Percentiles rank a stretch among this genome's conserved stretches.
Conservation (phyloP, 495 filamentous ascomycete genomes). For the Neurospora sp. region DNA sequence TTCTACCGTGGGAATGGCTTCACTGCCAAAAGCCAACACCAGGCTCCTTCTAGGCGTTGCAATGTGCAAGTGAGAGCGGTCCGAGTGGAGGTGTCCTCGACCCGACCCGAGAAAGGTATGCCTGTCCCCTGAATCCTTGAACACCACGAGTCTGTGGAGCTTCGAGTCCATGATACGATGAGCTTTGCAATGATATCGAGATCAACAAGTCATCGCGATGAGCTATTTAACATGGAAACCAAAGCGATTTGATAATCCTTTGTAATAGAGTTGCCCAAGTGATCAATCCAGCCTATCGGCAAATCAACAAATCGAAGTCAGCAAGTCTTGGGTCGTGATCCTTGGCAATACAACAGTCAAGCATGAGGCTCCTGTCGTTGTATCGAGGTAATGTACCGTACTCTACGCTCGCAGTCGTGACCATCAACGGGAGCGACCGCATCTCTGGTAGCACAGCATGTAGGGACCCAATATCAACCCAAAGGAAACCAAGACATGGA, state of each 20-base stretch:
- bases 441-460: background rate
- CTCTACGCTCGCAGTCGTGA: background rate
- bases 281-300: background rate
- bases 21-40: background rate
- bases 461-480: background rate
- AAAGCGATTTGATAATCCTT: background rate
- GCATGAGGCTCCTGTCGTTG: background rate
- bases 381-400: background rate
- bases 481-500: background rate
- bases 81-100: background rate
- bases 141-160: background rate
- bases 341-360: background rate
- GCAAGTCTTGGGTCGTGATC: background rate
- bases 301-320: background rate
- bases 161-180: background rate
- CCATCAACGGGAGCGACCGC: background rate
- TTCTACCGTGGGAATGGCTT: background rate
- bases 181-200: background rate
- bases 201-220: background rate
- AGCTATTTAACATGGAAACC: background rate
- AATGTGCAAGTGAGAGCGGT: background rate
- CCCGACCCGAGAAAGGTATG: background rate
- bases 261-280: background rate
- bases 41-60: background rate
- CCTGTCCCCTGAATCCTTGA: background rate